phyloP scores from a whole-genome alignment of 805 yeast genomes.

The Dipodascus geniculatus region DNA sequence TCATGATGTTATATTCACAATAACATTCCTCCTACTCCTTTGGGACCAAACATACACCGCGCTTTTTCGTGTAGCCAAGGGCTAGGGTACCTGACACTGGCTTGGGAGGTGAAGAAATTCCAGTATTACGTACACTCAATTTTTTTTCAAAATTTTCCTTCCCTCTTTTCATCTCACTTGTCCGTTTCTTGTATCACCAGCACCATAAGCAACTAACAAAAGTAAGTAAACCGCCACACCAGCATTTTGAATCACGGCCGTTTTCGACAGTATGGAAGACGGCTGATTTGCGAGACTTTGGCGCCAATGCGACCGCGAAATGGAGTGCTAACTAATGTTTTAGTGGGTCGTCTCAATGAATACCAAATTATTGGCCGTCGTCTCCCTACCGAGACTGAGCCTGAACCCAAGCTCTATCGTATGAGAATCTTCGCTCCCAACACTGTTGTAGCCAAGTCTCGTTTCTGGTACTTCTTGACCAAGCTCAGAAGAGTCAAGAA shows the following conservation, averaged over 20 bases:
- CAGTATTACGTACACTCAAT: background rate
- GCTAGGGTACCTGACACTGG: too few relatives aligned
- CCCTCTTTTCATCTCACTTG: background rate
- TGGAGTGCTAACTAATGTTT: background rate
- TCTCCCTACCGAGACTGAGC: slow-evolving; percentile 97
- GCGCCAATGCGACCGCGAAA: too few relatives aligned
- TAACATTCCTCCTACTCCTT: background rate
- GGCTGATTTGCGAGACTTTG: too few relatives aligned
- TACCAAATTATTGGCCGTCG: slow-evolving; percentile 99
- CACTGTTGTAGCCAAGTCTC: slow-evolving; percentile 98
- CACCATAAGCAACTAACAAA: background rate
- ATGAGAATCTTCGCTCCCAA: slow-evolving; percentile 99
- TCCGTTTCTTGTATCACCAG: slow-evolving; percentile 1
- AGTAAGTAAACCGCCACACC: background rate
- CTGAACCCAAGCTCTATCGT: slow-evolving; percentile 99
- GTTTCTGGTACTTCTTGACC: slow-evolving; percentile 99
- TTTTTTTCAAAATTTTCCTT: slow-evolving; percentile 1
- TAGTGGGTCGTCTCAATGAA: slow-evolving; percentile 95
- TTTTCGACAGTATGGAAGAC: too few relatives aligned
- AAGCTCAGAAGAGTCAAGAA: slow-evolving; percentile 98
- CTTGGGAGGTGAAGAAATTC: too few relatives aligned
- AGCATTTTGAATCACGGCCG: too few relatives aligned
- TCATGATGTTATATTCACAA: background rate
- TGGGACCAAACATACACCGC: too few relatives aligned
- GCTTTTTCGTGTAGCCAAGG: too few relatives aligned